Percentiles rank a stretch among this genome's conserved stretches.
Conservation (phyloP, 805 yeast genomes). For the Ogataea angusta region DNA sequence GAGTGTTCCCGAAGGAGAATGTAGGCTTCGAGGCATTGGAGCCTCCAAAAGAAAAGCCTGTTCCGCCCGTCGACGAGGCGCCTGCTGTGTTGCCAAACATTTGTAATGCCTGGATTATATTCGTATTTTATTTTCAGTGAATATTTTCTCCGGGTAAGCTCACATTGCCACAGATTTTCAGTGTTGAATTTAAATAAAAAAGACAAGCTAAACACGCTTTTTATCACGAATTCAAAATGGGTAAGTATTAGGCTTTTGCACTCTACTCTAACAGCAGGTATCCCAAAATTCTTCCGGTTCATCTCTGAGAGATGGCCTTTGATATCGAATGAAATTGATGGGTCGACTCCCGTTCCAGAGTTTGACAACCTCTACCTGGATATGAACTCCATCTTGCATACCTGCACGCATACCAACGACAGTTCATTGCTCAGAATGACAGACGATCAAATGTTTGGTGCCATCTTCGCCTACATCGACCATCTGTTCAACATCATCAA, state of each 20-base stretch:
- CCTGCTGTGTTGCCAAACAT: conserved; percentile 11
- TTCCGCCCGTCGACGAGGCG: conserved; percentile 7
- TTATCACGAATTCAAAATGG: conserved; percentile 7
- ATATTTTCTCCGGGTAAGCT: conserved; percentile 9
- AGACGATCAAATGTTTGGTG: conserved; percentile 88
- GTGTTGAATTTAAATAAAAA: neutral
- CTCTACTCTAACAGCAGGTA: conserved; percentile 53
- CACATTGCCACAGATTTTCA: conserved; percentile 5
- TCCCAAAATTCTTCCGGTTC: conserved; percentile 94
- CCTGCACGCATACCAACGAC: conserved; percentile 85
- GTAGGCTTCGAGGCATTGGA: conserved; percentile 4
- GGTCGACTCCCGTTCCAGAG: conserved; percentile 73
- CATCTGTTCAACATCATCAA: conserved; percentile 84
- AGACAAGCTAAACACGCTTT: conserved; percentile 4
- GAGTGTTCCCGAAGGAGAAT: conserved; percentile 4
- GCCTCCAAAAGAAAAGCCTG: conserved; percentile 14
- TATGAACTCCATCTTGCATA: conserved; percentile 95
- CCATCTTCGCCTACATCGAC: conserved; percentile 93
- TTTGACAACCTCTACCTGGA: conserved; percentile 93
- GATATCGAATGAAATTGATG: conserved; percentile 82
- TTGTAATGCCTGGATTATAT: neutral
- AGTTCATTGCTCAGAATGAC: conserved; percentile 59
- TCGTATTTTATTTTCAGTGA: conserved; percentile 1
- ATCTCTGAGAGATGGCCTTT: conserved; percentile 99
- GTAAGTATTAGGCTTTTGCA: conserved; percentile 2